Evolutionary conservation across 2,329 filamentous ascomycete genomes (phyloP).

Genomic region (Pseudopithomyces maydicus): DNA sequence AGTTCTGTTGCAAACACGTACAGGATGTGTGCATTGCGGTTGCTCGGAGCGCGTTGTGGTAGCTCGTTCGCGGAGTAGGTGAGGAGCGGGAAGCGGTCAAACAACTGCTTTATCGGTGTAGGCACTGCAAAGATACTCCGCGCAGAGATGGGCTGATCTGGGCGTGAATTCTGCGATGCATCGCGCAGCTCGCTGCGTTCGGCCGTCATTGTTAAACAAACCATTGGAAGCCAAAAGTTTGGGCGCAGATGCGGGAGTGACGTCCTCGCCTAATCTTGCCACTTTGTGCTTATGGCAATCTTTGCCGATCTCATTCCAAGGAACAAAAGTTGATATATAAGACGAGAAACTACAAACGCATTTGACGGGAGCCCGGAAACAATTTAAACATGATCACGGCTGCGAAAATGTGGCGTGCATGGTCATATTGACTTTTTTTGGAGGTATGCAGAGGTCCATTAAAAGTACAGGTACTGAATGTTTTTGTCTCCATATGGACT

Average conservation of each 20-base stretch:
- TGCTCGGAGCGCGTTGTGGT: conserved; percentile 63
- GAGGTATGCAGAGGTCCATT: too few relatives aligned
- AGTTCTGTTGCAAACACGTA: conserved; percentile 75
- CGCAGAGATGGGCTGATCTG: conserved; percentile 8
- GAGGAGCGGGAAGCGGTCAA: conserved; percentile 80
- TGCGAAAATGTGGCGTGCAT: too few relatives aligned
- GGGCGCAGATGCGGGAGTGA: conserved; percentile 9
- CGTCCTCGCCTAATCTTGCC: conserved; percentile 17
- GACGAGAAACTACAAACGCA: neutral
- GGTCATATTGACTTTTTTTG: too few relatives aligned
- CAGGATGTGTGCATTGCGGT: conserved; percentile 61
- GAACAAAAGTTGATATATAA: too few relatives aligned
- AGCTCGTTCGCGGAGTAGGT: conserved; percentile 77
- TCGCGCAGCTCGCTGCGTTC: conserved; percentile 1
- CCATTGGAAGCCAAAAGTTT: conserved; percentile 7
- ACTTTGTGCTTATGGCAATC: neutral
- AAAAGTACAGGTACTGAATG: too few relatives aligned
- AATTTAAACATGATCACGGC: too few relatives aligned
- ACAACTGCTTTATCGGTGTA: conserved; percentile 76
- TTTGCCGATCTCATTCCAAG: neutral
- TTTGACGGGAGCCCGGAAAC: too few relatives aligned
- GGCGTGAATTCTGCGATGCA: neutral
- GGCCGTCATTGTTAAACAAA: conserved; percentile 5
- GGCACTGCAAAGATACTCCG: conserved; percentile 62
- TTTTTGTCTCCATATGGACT: too few relatives aligned